A percentile compares a stretch with the other conserved stretches of the same genome.
Evolutionary conservation across 345 rosid species (phyloP).

Genomic region (Iberis pinnata): DNA sequence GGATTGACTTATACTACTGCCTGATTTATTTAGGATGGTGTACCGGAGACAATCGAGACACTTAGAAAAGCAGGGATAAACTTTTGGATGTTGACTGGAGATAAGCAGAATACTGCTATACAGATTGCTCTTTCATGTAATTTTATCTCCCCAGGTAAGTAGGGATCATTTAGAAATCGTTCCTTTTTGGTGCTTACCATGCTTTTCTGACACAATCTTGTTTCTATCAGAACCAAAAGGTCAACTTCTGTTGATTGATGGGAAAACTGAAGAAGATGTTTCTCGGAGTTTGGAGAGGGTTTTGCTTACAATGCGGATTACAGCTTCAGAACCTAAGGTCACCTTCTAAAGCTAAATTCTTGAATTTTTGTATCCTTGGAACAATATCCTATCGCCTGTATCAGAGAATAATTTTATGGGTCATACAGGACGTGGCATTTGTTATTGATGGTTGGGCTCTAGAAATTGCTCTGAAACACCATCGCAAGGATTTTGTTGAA

Average conservation of each 20-base stretch:
- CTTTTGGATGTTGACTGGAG: conserved; percentile 99
- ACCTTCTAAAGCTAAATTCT: conserved; percentile 17
- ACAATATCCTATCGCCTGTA: not conserved
- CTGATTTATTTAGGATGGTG: conserved; percentile 66
- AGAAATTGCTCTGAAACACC: conserved; percentile 79
- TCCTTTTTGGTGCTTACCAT: conserved; percentile 18
- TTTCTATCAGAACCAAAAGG: conserved; percentile 77
- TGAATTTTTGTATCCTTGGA: conserved; percentile 11
- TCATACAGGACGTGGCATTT: conserved; percentile 79
- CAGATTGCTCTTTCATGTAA: conserved; percentile 98
- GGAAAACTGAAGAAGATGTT: conserved; percentile 86
- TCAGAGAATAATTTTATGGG: conserved; percentile 1
- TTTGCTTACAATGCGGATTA: conserved; percentile 88
- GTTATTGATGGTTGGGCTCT: conserved; percentile 98
- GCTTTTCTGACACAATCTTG: conserved; percentile 7
- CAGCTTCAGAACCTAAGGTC: conserved; percentile 94
- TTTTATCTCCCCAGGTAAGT: conserved; percentile 87
- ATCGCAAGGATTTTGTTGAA: conserved; percentile 80
- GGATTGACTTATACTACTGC: conserved; percentile 12
- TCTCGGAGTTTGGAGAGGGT: conserved; percentile 85
- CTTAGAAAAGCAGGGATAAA: conserved; percentile 94
- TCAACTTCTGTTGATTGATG: conserved; percentile 89
- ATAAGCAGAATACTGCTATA: conserved; percentile 92
- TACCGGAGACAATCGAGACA: conserved; percentile 87
- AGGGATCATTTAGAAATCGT: conserved; percentile 21